phyloP scores from a whole-genome alignment of 1,139 yeast species.

The Hanseniaspora sp. region DNA sequence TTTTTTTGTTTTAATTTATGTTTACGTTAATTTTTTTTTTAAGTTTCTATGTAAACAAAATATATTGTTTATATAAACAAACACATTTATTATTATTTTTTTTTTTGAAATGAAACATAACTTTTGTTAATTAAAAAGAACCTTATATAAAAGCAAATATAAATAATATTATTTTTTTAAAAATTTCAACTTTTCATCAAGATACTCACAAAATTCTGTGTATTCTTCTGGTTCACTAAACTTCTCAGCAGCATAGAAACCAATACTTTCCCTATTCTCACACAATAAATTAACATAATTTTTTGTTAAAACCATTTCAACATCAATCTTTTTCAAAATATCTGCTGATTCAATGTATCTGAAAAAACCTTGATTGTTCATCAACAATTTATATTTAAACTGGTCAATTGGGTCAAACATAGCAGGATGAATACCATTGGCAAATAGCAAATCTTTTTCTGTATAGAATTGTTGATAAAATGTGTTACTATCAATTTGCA shows the following conservation, averaged over 20 bases:
- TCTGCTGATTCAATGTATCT: not conserved
- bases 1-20: not conserved
- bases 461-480: conserved; percentile 2
- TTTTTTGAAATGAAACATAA: no score
- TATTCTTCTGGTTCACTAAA: not conserved
- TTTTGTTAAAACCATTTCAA: not conserved
- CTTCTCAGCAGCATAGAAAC: not conserved
- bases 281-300: conserved; percentile 1
- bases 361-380: not conserved
- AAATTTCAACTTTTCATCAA: not conserved
- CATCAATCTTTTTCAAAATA: not conserved
- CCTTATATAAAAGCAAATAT: not conserved
- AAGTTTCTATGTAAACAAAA: no score
- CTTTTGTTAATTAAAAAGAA: no score
- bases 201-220: not conserved
- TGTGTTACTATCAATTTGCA: not conserved
- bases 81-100: no score
- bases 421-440: not conserved
- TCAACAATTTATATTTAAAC: not conserved
- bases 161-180: not conserved
- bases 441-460: not conserved
- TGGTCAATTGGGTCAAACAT: conserved; percentile 2
- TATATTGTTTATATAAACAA: no score
- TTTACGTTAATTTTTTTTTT: not conserved
- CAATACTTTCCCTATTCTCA: not conserved